Conservation (phyloP, 23 red algal genomes). For the Chondrus crispus region DNA sequence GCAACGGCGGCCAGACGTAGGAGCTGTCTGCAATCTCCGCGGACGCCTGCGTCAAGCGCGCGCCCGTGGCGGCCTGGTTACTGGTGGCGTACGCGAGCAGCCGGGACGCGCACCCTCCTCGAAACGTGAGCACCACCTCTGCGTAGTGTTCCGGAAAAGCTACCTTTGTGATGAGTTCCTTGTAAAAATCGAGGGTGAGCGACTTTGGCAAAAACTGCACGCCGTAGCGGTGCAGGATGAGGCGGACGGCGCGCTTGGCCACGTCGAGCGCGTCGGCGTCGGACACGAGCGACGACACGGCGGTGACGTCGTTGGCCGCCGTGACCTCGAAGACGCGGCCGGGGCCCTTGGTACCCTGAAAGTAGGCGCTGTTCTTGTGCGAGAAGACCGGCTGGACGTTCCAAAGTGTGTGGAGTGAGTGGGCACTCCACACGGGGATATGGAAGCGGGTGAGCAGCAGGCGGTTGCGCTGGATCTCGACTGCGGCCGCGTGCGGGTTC, state of each 20-base stretch:
- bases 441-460: slow-evolving; percentile 31
- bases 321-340: neutral
- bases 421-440: slow-evolving; percentile 41
- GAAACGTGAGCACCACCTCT: slow-evolving; percentile 27
- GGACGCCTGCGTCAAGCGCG: neutral
- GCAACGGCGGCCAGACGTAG: slow-evolving; percentile 21
- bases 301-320: slow-evolving; percentile 41
- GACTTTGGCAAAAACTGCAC: slow-evolving; percentile 29
- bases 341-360: neutral
- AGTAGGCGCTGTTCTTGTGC: neutral
- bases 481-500: slow-evolving; percentile 71
- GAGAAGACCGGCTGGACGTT: neutral
- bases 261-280: slow-evolving; percentile 55
- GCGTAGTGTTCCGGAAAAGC: slow-evolving; percentile 16
- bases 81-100: slow-evolving; percentile 19
- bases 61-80: neutral
- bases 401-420: slow-evolving; percentile 36
- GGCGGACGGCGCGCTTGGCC: slow-evolving; percentile 63
- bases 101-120: slow-evolving; percentile 49
- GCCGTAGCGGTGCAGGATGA: slow-evolving; percentile 65
- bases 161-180: slow-evolving; percentile 32
- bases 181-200: slow-evolving; percentile 60
- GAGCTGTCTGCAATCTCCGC: neutral
- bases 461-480: slow-evolving; percentile 80
- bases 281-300: slow-evolving; percentile 33